Conservation (phyloP, 257 asterid genomes). For the Scutellaria galericulata region DNA sequence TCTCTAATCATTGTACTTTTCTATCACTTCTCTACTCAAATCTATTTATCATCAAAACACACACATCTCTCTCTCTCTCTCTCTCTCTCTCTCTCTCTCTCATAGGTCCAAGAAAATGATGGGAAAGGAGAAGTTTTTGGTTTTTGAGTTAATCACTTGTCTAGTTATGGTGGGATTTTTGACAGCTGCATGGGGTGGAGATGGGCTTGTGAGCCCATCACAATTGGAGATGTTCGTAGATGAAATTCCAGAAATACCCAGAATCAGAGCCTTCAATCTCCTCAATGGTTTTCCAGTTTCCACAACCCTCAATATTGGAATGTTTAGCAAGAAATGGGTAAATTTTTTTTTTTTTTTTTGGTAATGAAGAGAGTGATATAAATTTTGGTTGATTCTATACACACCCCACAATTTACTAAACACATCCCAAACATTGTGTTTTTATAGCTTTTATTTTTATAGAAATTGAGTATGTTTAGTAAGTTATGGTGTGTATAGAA, state of each 20-base stretch:
- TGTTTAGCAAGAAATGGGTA: conserved; percentile 89
- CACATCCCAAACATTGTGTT: too few species aligned
- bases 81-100: neutral
- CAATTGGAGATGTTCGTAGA: conserved; percentile 75
- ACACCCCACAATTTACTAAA: neutral
- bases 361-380: neutral
- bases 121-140: neutral
- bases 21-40: neutral
- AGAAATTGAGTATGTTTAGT: too few species aligned
- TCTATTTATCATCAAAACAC: neutral
- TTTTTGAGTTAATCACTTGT: neutral
- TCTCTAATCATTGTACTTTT: conserved; percentile 16
- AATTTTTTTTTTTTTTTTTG: neutral
- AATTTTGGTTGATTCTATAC: neutral
- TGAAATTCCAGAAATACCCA: conserved; percentile 71
- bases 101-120: conserved; percentile 28
- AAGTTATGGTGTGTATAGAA: too few species aligned
- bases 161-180: neutral
- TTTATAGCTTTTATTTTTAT: too few species aligned
- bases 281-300: conserved; percentile 45
- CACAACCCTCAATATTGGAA: conserved; percentile 59
- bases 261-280: conserved; percentile 57
- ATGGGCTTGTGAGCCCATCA: conserved; percentile 44
- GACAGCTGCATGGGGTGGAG: conserved; percentile 47
- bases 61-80: neutral